phyloP scores from a whole-genome alignment of 2,329 filamentous ascomycete genomes.

The Cladophialophora exuberans region DNA sequence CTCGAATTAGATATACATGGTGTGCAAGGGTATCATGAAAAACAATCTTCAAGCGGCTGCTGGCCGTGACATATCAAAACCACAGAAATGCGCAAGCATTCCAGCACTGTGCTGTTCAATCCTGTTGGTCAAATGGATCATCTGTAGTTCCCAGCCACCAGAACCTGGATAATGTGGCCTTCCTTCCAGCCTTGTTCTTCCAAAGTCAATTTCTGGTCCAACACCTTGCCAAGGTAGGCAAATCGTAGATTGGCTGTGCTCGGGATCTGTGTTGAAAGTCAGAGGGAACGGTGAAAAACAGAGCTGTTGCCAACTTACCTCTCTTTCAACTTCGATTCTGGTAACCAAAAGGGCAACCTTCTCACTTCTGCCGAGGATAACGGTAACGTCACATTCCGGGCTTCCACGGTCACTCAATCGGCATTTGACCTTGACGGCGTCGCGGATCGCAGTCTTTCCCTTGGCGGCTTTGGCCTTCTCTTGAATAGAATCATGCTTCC shows the following conservation, averaged over 20 bases:
- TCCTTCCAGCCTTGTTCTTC: conserved; percentile 73
- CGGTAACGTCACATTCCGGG: conserved; percentile 58
- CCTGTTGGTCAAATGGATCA: conserved; percentile 2
- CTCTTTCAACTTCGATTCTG: conserved; percentile 62
- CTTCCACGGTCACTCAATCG: conserved; percentile 67
- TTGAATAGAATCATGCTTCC: conserved; percentile 31
- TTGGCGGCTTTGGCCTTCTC: too few relatives aligned
- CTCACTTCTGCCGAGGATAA: conserved; percentile 63
- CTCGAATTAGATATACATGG: conserved; percentile 12
- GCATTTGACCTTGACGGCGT: conserved; percentile 62
- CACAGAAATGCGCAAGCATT: background rate
- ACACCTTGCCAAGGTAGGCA: conserved; percentile 78
- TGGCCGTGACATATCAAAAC: background rate
- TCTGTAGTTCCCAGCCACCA: conserved; percentile 53
- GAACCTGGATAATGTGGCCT: conserved; percentile 75
- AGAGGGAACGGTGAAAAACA: background rate
- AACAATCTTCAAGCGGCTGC: background rate
- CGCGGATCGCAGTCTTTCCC: conserved; percentile 59
- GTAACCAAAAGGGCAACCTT: conserved; percentile 65
- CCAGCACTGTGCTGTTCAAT: background rate
- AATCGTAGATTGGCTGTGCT: conserved; percentile 66
- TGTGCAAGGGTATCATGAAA: conserved; percentile 7
- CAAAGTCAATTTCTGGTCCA: conserved; percentile 70
- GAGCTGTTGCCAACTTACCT: conserved; percentile 15
- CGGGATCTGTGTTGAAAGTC: conserved; percentile 54